These are phyloP conservation scores for Trichomonascus vanleenenianus DNA, from an alignment of 805 yeast species.

Conservation along the genomic window DNA sequence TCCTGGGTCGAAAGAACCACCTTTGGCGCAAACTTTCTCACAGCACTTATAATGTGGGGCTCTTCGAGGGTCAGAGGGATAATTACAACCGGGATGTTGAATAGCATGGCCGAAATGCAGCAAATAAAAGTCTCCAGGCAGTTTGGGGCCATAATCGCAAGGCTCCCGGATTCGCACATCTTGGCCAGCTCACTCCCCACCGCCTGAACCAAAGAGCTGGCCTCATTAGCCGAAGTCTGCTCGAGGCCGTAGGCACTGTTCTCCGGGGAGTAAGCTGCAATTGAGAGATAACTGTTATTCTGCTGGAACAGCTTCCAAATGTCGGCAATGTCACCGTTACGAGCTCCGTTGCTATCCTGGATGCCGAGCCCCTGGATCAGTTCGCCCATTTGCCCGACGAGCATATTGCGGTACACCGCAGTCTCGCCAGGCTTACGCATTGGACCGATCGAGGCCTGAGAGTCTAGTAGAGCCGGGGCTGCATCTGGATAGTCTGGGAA, in stretches of 20 bases:
- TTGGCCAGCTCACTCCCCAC: constrained; percentile 1
- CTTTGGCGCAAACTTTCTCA: constrained; percentile 1
- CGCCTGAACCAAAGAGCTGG: constrained; percentile 8
- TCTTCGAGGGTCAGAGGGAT: constrained; percentile 5
- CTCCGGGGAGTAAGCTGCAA: constrained; percentile 1
- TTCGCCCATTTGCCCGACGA: constrained; percentile 64
- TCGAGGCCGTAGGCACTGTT: constrained; percentile 23
- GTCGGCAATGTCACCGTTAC: constrained; percentile 73
- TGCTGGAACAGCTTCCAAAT: constrained; percentile 43
- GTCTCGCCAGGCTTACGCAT: constrained; percentile 63
- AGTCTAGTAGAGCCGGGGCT: constrained; percentile 26
- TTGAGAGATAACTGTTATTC: neutral
- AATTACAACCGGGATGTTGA: constrained; percentile 8
- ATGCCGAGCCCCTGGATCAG: constrained; percentile 63
- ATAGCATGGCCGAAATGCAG: constrained; percentile 8
- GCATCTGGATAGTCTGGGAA: constrained; percentile 27
- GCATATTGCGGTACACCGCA: constrained; percentile 67
- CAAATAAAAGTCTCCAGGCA: constrained; percentile 8
- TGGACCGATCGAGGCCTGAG: constrained; percentile 59
- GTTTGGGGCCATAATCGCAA: constrained; percentile 9
- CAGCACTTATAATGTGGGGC: constrained; percentile 3
- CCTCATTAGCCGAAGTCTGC: constrained; percentile 2
- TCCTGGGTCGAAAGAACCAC: constrained; percentile 7
- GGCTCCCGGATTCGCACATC: constrained; percentile 1
- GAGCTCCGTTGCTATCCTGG: constrained; percentile 39